Conservation (phyloP, 805 yeast species). For the Candida easanensis region DNA sequence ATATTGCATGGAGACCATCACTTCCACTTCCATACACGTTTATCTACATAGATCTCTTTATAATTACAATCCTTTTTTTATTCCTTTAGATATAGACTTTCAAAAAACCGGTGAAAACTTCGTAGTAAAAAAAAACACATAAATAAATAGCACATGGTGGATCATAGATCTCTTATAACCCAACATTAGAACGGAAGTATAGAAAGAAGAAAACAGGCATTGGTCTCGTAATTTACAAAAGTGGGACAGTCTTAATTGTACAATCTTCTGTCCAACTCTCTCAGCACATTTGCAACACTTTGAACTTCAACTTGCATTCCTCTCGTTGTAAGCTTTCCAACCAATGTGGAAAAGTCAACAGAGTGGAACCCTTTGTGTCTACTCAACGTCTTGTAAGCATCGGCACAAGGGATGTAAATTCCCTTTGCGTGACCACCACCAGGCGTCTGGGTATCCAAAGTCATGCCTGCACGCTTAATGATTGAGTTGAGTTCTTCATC, state of each 20-base stretch:
- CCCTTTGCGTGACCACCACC: slow-evolving; percentile 28
- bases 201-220: background rate
- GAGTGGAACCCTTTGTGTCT: slow-evolving; percentile 74
- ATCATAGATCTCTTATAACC: too few species aligned
- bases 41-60: too few species aligned
- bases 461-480: slow-evolving; percentile 9
- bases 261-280: slow-evolving; percentile 66
- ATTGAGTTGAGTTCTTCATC: slow-evolving; percentile 28
- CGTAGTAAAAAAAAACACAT: too few species aligned
- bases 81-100: background rate
- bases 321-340: slow-evolving; percentile 70
- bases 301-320: slow-evolving; percentile 94
- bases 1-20: too few species aligned
- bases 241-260: slow-evolving; percentile 15
- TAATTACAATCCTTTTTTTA: background rate
- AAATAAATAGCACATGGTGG: too few species aligned
- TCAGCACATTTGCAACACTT: slow-evolving; percentile 77
- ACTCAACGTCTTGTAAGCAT: slow-evolving; percentile 83
- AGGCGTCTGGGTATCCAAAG: slow-evolving; percentile 12
- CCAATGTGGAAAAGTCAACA: slow-evolving; percentile 71
- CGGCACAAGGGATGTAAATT: slow-evolving; percentile 81
- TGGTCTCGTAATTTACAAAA: background rate
- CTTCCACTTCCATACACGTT: too few species aligned
- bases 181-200: too few species aligned
- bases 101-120: too few species aligned